These are phyloP conservation scores for Penstemon newberryi DNA, from an alignment of 257 asterid species.

Conservation along the genomic window DNA sequence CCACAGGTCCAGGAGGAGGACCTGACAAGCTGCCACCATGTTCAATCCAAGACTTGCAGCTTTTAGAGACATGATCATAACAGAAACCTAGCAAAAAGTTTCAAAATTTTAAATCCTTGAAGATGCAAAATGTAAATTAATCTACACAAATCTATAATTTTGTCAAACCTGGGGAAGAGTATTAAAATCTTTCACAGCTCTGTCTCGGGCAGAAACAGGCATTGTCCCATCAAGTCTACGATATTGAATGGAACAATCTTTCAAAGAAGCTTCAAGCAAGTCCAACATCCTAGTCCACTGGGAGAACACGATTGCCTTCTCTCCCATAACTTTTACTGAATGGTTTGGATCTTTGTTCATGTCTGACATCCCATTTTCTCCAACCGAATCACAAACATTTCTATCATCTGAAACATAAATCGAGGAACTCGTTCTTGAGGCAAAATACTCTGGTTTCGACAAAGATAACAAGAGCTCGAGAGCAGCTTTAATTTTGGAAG, in stretches of 20 bases:
- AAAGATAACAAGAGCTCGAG: constrained; percentile 66
- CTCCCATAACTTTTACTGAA: constrained; percentile 45
- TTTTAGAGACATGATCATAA: constrained; percentile 92
- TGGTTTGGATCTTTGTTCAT: constrained; percentile 27
- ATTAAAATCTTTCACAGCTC: constrained; percentile 93
- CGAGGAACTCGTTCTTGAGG: constrained; percentile 30
- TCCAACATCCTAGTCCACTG: constrained; percentile 99
- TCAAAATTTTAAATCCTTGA: constrained; percentile 17
- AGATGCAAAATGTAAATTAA: constrained; percentile 2
- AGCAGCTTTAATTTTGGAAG: constrained; percentile 90
- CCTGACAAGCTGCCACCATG: constrained; percentile 97
- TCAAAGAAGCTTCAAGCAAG: constrained; percentile 82
- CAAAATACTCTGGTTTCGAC: constrained; percentile 40
- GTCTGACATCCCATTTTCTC: constrained; percentile 26
- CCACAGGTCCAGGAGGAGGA: constrained; percentile 94
- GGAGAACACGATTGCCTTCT: constrained; percentile 94
- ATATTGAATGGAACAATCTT: constrained; percentile 62
- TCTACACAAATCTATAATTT: constrained; percentile 16
- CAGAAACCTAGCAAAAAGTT: constrained; percentile 61
- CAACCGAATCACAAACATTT: constrained; percentile 28
- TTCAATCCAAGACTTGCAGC: constrained; percentile 98
- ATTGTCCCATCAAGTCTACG: constrained; percentile 97
- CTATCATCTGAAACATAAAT: constrained; percentile 33
- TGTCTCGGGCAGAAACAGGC: constrained; percentile 87
- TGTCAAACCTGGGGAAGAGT: constrained; percentile 77